Base-by-base conservation (phyloP, 805 yeast genomes). In the Nakazawaea peltata region DNA sequence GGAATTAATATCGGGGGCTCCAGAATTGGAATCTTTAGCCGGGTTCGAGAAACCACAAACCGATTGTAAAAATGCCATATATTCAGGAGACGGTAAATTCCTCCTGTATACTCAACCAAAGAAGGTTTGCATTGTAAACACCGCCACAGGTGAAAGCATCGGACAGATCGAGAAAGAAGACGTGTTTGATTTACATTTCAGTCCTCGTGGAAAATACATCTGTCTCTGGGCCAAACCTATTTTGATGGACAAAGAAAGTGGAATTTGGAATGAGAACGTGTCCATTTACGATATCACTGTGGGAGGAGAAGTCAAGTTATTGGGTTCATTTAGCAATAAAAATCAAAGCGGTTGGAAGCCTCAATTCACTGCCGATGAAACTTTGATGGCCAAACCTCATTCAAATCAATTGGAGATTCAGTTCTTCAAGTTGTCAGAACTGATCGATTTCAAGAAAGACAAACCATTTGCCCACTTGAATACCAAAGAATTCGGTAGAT, bases 141-240 rank as follows among this genome's bases (percentile, higher is more conserved):
- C 90, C n/a, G 58, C 58, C 7, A 50, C 67, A 23, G 77, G 81
- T 15, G 58, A 63, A 5, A 47, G 60, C 13, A 51, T 71, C 29
- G 61, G 67, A 36, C 62, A 57, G 30, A 57, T 86, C 33, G 75
- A 71, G 25, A 60, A 77, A 32, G 52, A 64, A 22, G 94, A 86
- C 43, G 83, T 79, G 13, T 77, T 79, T 49, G 97, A 92, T 53
- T 54, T 92, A 48, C 74, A 76, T 42, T 87, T 92, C 56, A 84
- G 95, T n/a, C 95, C 97, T 8, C 66, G 73, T 32, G 97, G 96
- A 12, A 74, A 76, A 30, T 88, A 67, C 51, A 58, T 92, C 43
- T 74, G 84, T 44, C 75, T 94, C 26, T 92, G 97, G 96, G 86
- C 86, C 46, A 84, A 86, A 51, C 94, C 97, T 4, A 61, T 72